Base-by-base conservation (phyloP, 768 basidiomycete species). In the Hirschioporus abietinus region DNA sequence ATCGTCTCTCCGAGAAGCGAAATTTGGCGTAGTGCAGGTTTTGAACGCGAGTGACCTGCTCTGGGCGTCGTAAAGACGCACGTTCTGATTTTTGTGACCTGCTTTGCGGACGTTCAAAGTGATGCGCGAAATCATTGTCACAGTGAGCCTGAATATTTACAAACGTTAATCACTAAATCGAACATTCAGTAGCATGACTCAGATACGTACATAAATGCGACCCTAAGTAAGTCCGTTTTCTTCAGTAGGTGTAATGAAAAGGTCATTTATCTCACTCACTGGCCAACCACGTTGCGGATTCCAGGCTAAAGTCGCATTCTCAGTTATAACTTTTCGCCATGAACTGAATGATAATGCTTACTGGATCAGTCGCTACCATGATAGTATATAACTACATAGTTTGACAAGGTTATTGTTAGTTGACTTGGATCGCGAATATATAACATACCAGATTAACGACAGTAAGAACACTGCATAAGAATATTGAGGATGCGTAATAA, bases 51-150 rank as follows among this genome's bases (percentile, higher is more conserved):
- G 12, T 20, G 20, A 12, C 12, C 20, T 52, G 42, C 15, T 52
- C 42, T 20, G 42, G 15, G 42, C 42, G 12, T 52, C 42, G 42
- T 20, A 52, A 15, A 52, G 20, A 3, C 42, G 42, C 20, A 52
- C 42, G 20, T 20, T 20, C 15, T 20, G 20, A 1, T 12, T 1
- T 15, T 52, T 52, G 42, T 52, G 42, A 20, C 6, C 20, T 52
- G 42, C 42, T 52, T 52, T 52, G 1, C 42, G 42, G 17, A 88
- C 78, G 72, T 83, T 85, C 27, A 89, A 80, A 0, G 88, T 88
- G 63, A 89, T 88, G 9, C 88, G 81, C 3, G 86, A 88, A 81
- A 88, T 87, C 85, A 88, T 89, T 0, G 86, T 79, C 12, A 89
- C 85, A 75, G 83, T 71, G 30, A 72, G 25, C 12, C 71, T 70